A percentile compares a stretch with the other conserved stretches of the same genome.
phyloP scores from a whole-genome alignment of 2,329 filamentous ascomycete species.

The Monosporascus cannonballus region DNA sequence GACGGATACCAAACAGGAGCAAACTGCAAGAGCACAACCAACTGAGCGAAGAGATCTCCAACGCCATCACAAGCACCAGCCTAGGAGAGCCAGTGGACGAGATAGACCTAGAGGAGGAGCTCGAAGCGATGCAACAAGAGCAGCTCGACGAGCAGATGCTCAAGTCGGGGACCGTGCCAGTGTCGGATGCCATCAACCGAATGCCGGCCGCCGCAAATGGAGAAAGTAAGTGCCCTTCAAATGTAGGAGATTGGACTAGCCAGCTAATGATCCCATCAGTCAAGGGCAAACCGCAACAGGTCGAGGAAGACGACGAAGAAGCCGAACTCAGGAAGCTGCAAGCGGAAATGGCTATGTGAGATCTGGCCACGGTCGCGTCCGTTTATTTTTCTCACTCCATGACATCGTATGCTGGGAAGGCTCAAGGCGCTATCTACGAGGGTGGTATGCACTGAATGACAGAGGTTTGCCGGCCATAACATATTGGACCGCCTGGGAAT shows the following conservation, averaged over 20 bases:
- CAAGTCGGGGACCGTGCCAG: constrained; percentile 77
- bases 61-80: constrained; percentile 69
- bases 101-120: constrained; percentile 74
- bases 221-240: constrained; percentile 60
- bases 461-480: not conserved
- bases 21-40: constrained; percentile 85
- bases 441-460: not conserved
- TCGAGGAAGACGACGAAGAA: constrained; percentile 89
- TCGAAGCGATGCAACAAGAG: constrained; percentile 86
- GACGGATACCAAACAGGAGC: constrained; percentile 54
- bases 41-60: constrained; percentile 87
- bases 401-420: constrained; percentile 12
- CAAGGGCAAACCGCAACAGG: constrained; percentile 43
- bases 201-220: constrained; percentile 69
- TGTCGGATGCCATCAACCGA: constrained; percentile 68
- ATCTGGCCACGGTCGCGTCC: not conserved
- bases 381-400: constrained; percentile 7
- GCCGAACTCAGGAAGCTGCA: constrained; percentile 88
- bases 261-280: constrained; percentile 28
- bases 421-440: not conserved
- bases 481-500: not conserved
- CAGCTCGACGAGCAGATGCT: constrained; percentile 91
- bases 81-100: constrained; percentile 73
- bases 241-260: constrained; percentile 1
- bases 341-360: constrained; percentile 93